Conservation (phyloP, 257 asterid genomes). For the Ballota nigra region DNA sequence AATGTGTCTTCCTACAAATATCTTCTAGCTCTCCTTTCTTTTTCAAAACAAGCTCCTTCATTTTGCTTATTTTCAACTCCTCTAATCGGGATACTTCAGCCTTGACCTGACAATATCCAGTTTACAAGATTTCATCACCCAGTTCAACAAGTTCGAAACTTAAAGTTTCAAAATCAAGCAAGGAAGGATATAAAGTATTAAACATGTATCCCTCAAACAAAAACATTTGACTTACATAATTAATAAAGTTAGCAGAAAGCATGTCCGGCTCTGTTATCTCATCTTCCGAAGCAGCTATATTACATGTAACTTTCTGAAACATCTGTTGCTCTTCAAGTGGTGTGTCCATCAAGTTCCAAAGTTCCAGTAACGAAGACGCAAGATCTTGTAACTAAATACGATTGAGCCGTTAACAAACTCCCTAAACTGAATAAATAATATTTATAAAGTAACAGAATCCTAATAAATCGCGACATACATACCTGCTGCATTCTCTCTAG, state of each 20-base stretch:
- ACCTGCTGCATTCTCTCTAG: conserved; percentile 89
- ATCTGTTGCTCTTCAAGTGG: conserved; percentile 84
- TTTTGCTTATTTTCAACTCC: conserved; percentile 84
- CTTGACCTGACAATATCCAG: conserved; percentile 54
- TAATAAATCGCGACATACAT: conserved; percentile 35
- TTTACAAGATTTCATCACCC: conserved; percentile 16
- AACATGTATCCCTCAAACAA: not conserved
- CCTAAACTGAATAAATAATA: not conserved
- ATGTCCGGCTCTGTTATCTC: conserved; percentile 84
- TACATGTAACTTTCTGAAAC: conserved; percentile 85
- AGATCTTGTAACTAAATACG: conserved; percentile 76
- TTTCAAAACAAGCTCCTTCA: conserved; percentile 94
- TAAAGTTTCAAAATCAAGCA: conserved; percentile 1
- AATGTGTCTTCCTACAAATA: conserved; percentile 75
- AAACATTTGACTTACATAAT: conserved; percentile 50
- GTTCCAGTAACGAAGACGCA: conserved; percentile 81
- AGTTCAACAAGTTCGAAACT: conserved; percentile 11
- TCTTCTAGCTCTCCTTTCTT: conserved; percentile 91
- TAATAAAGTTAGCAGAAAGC: conserved; percentile 68
- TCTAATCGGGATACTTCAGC: conserved; percentile 87
- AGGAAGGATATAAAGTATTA: not conserved
- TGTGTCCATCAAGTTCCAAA: conserved; percentile 99
- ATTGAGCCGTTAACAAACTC: conserved; percentile 22
- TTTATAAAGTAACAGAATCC: not conserved
- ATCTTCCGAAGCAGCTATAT: conserved; percentile 82